Percentiles rank a stretch among this genome's conserved stretches.
Conservation (phyloP, 2,329 filamentous ascomycete species). For the Stemphylium lycopersici region DNA sequence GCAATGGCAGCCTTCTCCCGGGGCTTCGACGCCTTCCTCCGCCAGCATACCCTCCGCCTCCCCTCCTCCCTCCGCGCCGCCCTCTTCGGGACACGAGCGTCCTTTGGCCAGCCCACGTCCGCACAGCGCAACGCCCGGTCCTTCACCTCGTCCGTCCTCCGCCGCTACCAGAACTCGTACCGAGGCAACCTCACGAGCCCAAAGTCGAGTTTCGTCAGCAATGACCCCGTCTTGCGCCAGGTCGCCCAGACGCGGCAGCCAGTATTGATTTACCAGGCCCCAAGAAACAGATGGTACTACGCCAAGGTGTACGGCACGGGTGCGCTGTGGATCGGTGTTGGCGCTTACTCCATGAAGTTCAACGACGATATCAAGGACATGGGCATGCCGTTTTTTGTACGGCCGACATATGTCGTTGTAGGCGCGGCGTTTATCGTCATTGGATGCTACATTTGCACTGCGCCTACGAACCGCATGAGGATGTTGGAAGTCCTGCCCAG, state of each 20-base stretch:
- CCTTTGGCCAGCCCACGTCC: conserved; percentile 24
- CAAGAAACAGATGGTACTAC: conserved; percentile 34
- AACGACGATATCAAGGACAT: conserved; percentile 39
- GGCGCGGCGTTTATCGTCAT: conserved; percentile 37
- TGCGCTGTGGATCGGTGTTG: conserved; percentile 32
- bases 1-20: conserved; percentile 42
- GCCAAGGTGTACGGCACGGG: conserved; percentile 37
- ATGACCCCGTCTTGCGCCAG: conserved; percentile 43
- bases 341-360: conserved; percentile 39
- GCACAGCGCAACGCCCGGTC: conserved; percentile 22
- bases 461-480: conserved; percentile 38
- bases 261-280: conserved; percentile 43
- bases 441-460: conserved; percentile 40
- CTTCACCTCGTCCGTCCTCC: conserved; percentile 34
- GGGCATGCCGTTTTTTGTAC: conserved; percentile 41
- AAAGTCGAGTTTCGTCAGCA: conserved; percentile 25
- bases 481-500: conserved; percentile 41
- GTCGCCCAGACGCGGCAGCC: conserved; percentile 39
- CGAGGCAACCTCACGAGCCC: conserved; percentile 8
- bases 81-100: conserved; percentile 34
- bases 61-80: conserved; percentile 42
- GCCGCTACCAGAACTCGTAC: conserved; percentile 29
- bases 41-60: conserved; percentile 37
- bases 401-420: conserved; percentile 43
- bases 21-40: conserved; percentile 36